phyloP scores from a whole-genome alignment of 2,329 filamentous ascomycete species.

The Colletotrichum lupini region DNA sequence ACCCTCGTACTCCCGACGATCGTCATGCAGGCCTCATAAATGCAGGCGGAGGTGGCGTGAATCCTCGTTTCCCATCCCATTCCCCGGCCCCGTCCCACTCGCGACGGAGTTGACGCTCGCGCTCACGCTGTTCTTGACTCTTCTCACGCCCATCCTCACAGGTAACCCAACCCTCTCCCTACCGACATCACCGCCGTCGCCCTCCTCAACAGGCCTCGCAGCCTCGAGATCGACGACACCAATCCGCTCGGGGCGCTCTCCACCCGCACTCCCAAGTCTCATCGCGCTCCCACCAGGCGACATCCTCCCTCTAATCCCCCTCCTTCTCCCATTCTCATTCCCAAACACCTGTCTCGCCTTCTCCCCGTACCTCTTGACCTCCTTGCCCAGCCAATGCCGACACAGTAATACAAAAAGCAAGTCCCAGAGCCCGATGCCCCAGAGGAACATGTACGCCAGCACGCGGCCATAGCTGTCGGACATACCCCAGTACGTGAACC shows the following conservation, averaged over 20 bases:
- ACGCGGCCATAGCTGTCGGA: conserved; percentile 41
- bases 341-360: neutral
- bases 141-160: conserved; percentile 10
- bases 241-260: neutral
- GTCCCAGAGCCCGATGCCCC: conserved; percentile 37
- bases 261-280: neutral
- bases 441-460: conserved; percentile 50
- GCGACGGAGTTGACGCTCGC: conserved; percentile 12
- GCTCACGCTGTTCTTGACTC: conserved; percentile 2
- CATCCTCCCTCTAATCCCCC: neutral
- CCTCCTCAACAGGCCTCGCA: neutral
- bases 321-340: neutral
- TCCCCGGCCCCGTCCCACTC: neutral
- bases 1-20: neutral
- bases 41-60: neutral
- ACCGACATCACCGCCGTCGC: no score
- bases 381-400: conserved; percentile 27
- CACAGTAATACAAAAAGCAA: conserved; percentile 23
- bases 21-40: conserved; percentile 11
- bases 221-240: conserved; percentile 12
- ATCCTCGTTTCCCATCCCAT: neutral
- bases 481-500: conserved; percentile 52
- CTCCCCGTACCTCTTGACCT: conserved; percentile 12
- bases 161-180: neutral
- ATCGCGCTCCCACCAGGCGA: neutral